Conservation (phyloP, 2,329 filamentous ascomycete species). For the Fusarium citri region DNA sequence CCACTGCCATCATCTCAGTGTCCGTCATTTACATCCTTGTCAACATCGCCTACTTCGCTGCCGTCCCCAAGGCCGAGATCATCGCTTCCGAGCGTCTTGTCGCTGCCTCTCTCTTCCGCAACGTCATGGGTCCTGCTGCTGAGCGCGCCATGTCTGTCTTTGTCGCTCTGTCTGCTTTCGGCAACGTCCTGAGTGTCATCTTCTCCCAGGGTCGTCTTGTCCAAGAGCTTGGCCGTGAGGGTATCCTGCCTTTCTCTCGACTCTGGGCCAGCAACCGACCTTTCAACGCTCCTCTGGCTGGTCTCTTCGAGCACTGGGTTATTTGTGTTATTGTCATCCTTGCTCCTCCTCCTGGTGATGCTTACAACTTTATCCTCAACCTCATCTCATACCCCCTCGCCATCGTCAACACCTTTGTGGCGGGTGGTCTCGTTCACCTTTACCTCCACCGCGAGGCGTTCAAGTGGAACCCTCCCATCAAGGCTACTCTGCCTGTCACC, state of each 20-base stretch:
- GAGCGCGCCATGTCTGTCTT: conserved; percentile 72
- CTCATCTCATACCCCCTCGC: conserved; percentile 74
- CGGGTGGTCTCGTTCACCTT: conserved; percentile 64
- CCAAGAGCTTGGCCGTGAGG: conserved; percentile 74
- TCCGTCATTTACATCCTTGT: conserved; percentile 73
- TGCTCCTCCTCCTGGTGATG: conserved; percentile 74
- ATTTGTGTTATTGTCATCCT: conserved; percentile 74
- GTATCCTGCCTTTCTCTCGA: conserved; percentile 71
- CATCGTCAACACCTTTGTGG: conserved; percentile 67
- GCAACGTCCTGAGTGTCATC: conserved; percentile 75
- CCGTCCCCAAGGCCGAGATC: conserved; percentile 65
- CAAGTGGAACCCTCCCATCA: conserved; percentile 67
- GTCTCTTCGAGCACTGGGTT: conserved; percentile 72
- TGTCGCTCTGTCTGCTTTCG: conserved; percentile 74
- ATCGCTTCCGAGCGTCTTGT: conserved; percentile 63
- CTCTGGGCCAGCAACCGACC: conserved; percentile 74
- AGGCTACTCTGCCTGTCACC: conserved; percentile 64
- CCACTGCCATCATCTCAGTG: conserved; percentile 68
- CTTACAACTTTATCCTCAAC: conserved; percentile 72
- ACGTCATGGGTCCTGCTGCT: conserved; percentile 64
- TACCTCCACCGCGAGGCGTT: conserved; percentile 61
- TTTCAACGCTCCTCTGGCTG: conserved; percentile 71
- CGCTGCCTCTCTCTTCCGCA: conserved; percentile 66
- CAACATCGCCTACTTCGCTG: conserved; percentile 75
- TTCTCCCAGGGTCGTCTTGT: conserved; percentile 76